These are phyloP conservation scores for Aspergillus piperis DNA, from an alignment of 2,329 filamentous ascomycete genomes.

Conservation along the genomic window DNA sequence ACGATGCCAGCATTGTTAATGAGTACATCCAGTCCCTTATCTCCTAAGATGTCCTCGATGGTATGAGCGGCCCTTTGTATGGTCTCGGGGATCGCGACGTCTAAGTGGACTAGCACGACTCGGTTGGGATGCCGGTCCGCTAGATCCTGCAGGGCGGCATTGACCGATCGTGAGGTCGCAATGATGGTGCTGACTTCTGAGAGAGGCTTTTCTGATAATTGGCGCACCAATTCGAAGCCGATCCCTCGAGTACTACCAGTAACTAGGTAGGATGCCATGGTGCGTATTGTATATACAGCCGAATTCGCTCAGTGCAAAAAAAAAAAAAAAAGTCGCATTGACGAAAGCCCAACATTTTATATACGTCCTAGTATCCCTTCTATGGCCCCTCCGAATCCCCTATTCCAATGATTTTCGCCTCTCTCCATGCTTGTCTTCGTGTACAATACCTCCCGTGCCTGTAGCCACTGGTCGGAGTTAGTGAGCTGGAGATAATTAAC, in stretches of 20 bases:
- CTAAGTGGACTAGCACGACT: constrained; percentile 40
- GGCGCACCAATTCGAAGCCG: constrained; percentile 36
- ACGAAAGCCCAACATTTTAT: not conserved
- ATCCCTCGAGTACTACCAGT: constrained; percentile 42
- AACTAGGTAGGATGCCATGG: constrained; percentile 42
- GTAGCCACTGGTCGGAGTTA: too few relatives aligned
- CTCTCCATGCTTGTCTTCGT: too few relatives aligned
- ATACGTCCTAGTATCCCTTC: not conserved
- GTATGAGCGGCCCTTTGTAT: constrained; percentile 36
- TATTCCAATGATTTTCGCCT: too few relatives aligned
- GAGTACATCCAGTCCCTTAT: constrained; percentile 49
- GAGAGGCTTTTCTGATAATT: constrained; percentile 33
- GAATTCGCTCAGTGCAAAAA: not conserved
- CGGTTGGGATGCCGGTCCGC: constrained; percentile 36
- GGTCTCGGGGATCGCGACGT: constrained; percentile 38
- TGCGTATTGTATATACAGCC: not conserved
- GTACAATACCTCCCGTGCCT: too few relatives aligned
- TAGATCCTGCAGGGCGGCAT: constrained; percentile 38
- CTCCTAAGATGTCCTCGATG: constrained; percentile 38
- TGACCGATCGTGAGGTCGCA: constrained; percentile 42
- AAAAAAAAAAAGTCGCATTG: not conserved
- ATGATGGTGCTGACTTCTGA: constrained; percentile 44
- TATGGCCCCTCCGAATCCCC: fast-evolving
- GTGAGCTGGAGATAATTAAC: too few relatives aligned
- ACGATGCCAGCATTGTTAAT: constrained; percentile 49